Evolutionary conservation across 495 filamentous ascomycete species (phyloP).

Genomic region (Pseudoneurospora amorphoporcata): DNA sequence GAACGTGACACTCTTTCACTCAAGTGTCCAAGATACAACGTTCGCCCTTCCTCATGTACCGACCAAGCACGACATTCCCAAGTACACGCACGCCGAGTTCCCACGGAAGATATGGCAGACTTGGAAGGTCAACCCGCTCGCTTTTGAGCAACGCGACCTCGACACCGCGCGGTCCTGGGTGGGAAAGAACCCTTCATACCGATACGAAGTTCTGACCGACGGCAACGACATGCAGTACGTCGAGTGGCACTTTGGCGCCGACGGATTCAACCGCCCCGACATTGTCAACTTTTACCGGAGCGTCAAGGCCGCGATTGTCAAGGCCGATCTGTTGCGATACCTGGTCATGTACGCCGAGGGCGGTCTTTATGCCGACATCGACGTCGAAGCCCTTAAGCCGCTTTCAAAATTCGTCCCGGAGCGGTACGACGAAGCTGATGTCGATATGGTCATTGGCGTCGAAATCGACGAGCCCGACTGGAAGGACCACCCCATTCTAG

Average conservation of each 20-base stretch:
- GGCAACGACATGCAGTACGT: slow-evolving; percentile 49
- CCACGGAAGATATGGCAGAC: slow-evolving; percentile 51
- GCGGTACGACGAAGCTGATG: slow-evolving; percentile 35
- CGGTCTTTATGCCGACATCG: slow-evolving; percentile 48
- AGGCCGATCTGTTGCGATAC: slow-evolving; percentile 50
- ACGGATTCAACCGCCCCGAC: slow-evolving; percentile 48
- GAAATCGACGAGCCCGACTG: slow-evolving; percentile 56
- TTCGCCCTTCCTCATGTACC: background rate
- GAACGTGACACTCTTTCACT: slow-evolving; percentile 30
- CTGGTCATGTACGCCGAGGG: slow-evolving; percentile 48
- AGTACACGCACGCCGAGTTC: slow-evolving; percentile 16
- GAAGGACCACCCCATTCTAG: slow-evolving; percentile 49
- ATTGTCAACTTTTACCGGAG: slow-evolving; percentile 48
- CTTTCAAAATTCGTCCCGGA: slow-evolving; percentile 42
- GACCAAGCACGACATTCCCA: background rate
- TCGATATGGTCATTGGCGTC: slow-evolving; percentile 53
- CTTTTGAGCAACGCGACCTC: slow-evolving; percentile 46
- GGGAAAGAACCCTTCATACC: slow-evolving; percentile 43
- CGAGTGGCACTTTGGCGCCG: slow-evolving; percentile 45
- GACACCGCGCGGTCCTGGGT: slow-evolving; percentile 46
- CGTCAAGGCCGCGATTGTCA: slow-evolving; percentile 50
- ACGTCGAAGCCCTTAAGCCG: slow-evolving; percentile 42
- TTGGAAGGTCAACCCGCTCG: slow-evolving; percentile 52
- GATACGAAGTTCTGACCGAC: slow-evolving; percentile 59
- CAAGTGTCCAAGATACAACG: slow-evolving; percentile 11